A percentile compares a stretch with the other conserved stretches of the same genome.
These are phyloP conservation scores for Scedosporium minutisporum DNA, from an alignment of 2,329 filamentous ascomycete species.

Conservation along the genomic window DNA sequence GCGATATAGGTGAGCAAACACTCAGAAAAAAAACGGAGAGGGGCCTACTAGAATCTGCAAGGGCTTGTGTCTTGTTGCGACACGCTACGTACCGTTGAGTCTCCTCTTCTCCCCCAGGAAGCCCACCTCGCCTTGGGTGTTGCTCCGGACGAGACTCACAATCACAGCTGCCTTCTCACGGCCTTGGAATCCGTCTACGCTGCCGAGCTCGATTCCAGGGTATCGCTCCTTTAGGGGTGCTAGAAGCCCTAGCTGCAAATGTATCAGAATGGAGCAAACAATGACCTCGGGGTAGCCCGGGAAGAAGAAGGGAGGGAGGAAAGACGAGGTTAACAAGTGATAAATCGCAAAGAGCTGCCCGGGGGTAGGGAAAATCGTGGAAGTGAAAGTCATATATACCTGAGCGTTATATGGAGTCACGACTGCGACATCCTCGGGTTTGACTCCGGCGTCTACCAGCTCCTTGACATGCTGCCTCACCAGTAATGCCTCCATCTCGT, in stretches of 20 bases:
- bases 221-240: constrained; percentile 72
- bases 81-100: constrained; percentile 64
- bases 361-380: not conserved
- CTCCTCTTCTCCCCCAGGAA: constrained; percentile 88
- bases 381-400: constrained; percentile 30
- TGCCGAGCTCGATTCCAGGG: constrained; percentile 85
- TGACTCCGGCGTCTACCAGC: constrained; percentile 71
- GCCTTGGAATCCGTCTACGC: constrained; percentile 94
- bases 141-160: constrained; percentile 89
- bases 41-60: not conserved
- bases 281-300: not conserved
- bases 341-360: not conserved
- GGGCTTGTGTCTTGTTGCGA: not conserved
- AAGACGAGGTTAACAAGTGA: constrained; percentile 5
- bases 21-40: not conserved
- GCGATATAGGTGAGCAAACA: constrained; percentile 25
- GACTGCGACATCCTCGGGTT: constrained; percentile 77
- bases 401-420: constrained; percentile 96
- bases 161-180: constrained; percentile 94
- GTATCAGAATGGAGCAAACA: constrained; percentile 14
- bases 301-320: constrained; percentile 4
- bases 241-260: constrained; percentile 59
- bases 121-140: constrained; percentile 75
- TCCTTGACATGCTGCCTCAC: constrained; percentile 68
- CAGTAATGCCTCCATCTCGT: constrained; percentile 78